These are phyloP conservation scores for Trichopus zeylanicus DNA, from an alignment of 116 monocot genomes.

Conservation along the genomic window DNA sequence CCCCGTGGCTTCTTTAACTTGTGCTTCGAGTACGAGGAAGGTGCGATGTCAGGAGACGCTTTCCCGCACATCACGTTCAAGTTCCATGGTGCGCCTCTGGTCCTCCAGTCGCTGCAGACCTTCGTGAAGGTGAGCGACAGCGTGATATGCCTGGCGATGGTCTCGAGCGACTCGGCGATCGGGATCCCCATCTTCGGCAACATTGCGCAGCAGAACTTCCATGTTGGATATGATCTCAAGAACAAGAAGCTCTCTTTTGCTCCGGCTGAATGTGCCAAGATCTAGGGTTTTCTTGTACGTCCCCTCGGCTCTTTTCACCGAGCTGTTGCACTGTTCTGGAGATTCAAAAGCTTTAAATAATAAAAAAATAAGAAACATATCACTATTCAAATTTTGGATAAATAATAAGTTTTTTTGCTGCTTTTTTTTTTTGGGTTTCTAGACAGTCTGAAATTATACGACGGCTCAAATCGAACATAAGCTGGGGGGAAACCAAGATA, in stretches of 20 bases:
- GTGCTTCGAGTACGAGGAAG: conserved; percentile 16
- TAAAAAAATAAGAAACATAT: too few relatives aligned
- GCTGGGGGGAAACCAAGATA: too few relatives aligned
- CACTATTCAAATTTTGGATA: too few relatives aligned
- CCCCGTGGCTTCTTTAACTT: conserved; percentile 4
- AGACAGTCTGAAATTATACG: too few relatives aligned
- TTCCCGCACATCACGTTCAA: conserved; percentile 27
- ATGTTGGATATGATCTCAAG: conserved; percentile 39
- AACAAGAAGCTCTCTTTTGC: conserved; percentile 20
- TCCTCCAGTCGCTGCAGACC: conserved; percentile 17
- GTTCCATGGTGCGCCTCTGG: conserved; percentile 24
- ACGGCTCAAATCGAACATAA: too few relatives aligned
- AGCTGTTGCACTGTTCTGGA: too few relatives aligned
- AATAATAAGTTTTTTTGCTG: too few relatives aligned
- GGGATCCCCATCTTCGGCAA: conserved; percentile 27
- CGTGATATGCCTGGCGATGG: conserved; percentile 24
- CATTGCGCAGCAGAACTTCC: conserved; percentile 50
- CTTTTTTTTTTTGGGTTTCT: too few relatives aligned
- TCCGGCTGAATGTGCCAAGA: conserved; percentile 21
- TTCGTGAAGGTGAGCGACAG: conserved; percentile 8
- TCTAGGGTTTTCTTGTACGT: too few relatives aligned
- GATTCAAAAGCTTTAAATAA: too few relatives aligned
- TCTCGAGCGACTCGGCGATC: not conserved
- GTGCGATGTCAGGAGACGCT: not conserved
- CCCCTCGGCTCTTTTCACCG: too few relatives aligned